Percentiles rank a stretch among this genome's conserved stretches.
Conservation (phyloP, 176 grass and related monocot species). For the Carex scoparia region DNA sequence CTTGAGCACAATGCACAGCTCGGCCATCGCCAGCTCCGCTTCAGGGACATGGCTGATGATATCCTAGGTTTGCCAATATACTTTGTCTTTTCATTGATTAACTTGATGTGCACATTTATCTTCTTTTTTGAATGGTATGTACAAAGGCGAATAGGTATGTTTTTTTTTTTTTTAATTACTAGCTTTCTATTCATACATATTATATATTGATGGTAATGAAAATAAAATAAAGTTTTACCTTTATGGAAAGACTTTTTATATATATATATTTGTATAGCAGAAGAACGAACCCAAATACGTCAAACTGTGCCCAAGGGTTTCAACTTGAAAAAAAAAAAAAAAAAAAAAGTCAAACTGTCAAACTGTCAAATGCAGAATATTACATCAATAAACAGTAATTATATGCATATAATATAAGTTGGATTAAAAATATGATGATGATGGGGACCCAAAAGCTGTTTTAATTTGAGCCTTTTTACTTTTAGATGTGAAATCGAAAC, state of each 20-base stretch:
- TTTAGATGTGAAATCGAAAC: background rate
- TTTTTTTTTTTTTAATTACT: background rate
- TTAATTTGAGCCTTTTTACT: background rate
- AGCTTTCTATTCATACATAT: background rate
- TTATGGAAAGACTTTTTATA: background rate
- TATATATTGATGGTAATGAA: background rate
- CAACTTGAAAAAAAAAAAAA: too few relatives aligned
- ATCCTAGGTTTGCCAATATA: conserved; percentile 56
- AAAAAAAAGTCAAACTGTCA: background rate
- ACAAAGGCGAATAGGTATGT: background rate
- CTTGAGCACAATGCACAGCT: conserved; percentile 91
- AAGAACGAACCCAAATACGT: background rate
- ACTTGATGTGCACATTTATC: background rate
- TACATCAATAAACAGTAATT: background rate
- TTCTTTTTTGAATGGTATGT: background rate
- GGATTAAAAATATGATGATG: background rate
- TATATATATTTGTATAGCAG: background rate
- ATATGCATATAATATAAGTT: background rate
- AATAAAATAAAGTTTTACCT: background rate
- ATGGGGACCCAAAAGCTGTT: background rate
- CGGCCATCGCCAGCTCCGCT: conserved; percentile 72
- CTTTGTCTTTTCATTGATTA: background rate
- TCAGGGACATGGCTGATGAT: conserved; percentile 86
- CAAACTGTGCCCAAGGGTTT: background rate
- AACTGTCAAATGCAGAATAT: background rate